These are phyloP conservation scores for Leucogyrophana mollusca DNA, from an alignment of 768 basidiomycete species.

Conservation along the genomic window DNA sequence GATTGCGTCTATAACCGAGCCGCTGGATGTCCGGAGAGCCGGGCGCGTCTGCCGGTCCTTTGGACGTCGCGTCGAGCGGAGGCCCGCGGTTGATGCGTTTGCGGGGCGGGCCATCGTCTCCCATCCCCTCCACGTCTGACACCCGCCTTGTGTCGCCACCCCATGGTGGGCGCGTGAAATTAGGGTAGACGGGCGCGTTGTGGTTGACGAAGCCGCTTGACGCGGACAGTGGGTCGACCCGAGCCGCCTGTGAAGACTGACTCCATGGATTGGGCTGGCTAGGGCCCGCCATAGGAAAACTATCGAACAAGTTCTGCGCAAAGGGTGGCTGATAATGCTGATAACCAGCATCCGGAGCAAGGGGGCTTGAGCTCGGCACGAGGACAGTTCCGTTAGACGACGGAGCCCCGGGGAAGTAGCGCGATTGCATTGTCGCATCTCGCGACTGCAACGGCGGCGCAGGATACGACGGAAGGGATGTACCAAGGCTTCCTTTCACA, in stretches of 20 bases:
- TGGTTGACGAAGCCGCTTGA: constrained; percentile 57
- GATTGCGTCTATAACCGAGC: constrained; percentile 48
- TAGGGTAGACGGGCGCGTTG: constrained; percentile 46
- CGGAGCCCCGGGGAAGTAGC: constrained; percentile 51
- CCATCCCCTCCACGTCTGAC: constrained; percentile 36
- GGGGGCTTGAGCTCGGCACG: constrained; percentile 76
- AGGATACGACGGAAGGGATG: constrained; percentile 12
- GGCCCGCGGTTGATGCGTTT: constrained; percentile 65
- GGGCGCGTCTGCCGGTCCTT: constrained; percentile 27
- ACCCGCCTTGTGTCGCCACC: constrained; percentile 36
- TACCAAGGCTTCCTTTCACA: constrained; percentile 3
- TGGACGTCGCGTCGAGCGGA: constrained; percentile 30
- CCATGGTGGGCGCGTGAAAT: constrained; percentile 44
- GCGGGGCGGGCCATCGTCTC: constrained; percentile 64
- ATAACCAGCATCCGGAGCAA: constrained; percentile 37
- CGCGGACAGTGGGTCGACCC: constrained; percentile 54
- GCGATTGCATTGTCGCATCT: constrained; percentile 68
- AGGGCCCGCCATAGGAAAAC: constrained; percentile 40
- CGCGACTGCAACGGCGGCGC: constrained; percentile 66
- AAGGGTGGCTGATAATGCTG: constrained; percentile 40
- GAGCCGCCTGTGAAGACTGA: constrained; percentile 30
- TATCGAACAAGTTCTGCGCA: constrained; percentile 39
- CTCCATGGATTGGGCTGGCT: constrained; percentile 36
- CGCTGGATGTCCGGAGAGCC: constrained; percentile 61
- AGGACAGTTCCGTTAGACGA: constrained; percentile 57